Percentiles rank a stretch among this genome's conserved stretches.
Conservation (phyloP, 495 filamentous ascomycete genomes). For the Pseudotulostoma volvatum region DNA sequence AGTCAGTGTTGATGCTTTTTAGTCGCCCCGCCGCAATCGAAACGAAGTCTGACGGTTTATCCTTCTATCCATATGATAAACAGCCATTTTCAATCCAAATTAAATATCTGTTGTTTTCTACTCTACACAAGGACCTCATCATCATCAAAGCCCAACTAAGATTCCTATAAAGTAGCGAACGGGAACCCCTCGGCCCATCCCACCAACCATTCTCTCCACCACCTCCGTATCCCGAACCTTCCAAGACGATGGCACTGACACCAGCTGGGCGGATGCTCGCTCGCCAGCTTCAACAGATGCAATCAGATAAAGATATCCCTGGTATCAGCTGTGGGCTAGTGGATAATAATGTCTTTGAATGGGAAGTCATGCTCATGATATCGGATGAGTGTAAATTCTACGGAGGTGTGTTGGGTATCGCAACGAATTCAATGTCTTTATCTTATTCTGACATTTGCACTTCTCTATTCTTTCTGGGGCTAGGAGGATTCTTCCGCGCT, state of each 20-base stretch:
- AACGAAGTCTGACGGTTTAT: too few relatives aligned
- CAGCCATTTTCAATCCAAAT: too few relatives aligned
- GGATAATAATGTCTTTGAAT: constrained; percentile 86
- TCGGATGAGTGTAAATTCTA: constrained; percentile 92
- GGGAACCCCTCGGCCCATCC: too few relatives aligned
- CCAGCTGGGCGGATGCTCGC: constrained; percentile 58
- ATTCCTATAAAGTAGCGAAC: too few relatives aligned
- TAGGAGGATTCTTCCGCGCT: constrained; percentile 81
- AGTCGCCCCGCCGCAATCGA: too few relatives aligned
- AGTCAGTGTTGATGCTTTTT: too few relatives aligned
- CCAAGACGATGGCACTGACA: constrained; percentile 38
- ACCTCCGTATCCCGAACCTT: too few relatives aligned
- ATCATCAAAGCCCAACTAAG: too few relatives aligned
- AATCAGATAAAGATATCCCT: constrained; percentile 75
- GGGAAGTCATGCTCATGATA: constrained; percentile 99
- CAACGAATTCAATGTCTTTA: constrained; percentile 1
- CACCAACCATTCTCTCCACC: too few relatives aligned
- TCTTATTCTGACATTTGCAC: not conserved
- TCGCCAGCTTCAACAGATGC: constrained; percentile 86
- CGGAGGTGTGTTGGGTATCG: constrained; percentile 55
- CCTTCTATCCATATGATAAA: too few relatives aligned
- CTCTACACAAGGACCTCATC: too few relatives aligned
- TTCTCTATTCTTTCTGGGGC: not conserved
- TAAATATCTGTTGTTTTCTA: too few relatives aligned
- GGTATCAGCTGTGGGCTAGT: constrained; percentile 88